phyloP scores from a whole-genome alignment of 2,329 filamentous ascomycete genomes.

The Metarhizium anisopliae region DNA sequence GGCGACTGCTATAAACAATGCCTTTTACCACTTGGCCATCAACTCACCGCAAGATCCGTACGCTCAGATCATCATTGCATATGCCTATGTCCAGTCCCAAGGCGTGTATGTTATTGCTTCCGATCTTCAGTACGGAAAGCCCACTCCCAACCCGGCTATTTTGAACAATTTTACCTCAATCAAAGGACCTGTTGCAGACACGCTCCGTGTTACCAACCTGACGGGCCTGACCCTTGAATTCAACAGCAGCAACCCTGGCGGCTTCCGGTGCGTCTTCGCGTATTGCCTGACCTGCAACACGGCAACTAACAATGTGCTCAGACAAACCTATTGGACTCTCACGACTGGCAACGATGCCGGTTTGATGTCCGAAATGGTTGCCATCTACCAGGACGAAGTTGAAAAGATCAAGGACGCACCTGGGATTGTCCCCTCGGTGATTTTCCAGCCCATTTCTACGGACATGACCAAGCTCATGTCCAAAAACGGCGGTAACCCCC shows the following conservation, averaged over 20 bases:
- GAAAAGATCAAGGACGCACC: too few species aligned
- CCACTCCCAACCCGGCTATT: conserved; percentile 10
- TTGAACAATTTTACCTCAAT: conserved; percentile 13
- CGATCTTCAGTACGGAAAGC: conserved; percentile 12
- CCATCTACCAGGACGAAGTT: too few species aligned
- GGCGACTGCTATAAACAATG: conserved; percentile 10
- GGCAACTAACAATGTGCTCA: too few species aligned
- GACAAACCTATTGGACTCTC: too few species aligned
- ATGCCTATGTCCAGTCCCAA: conserved; percentile 11
- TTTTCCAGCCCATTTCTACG: too few species aligned
- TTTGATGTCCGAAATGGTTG: too few species aligned
- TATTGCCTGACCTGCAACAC: too few species aligned
- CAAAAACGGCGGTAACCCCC: too few species aligned
- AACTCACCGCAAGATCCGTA: conserved; percentile 12
- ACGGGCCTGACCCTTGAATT: conserved; percentile 13
- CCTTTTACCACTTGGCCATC: conserved; percentile 13
- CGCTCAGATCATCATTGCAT: conserved; percentile 14
- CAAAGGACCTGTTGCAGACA: conserved; percentile 5
- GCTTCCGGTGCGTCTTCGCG: conserved; percentile 10
- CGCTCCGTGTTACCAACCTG: conserved; percentile 11
- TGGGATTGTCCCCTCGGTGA: too few species aligned
- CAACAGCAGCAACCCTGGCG: conserved; percentile 13
- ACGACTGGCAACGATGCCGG: too few species aligned
- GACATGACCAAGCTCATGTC: too few species aligned
- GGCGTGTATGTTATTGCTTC: conserved; percentile 11